Evolutionary conservation across 73 alveolate genomes (phyloP).

Genomic region (Stentor coeruleus): DNA sequence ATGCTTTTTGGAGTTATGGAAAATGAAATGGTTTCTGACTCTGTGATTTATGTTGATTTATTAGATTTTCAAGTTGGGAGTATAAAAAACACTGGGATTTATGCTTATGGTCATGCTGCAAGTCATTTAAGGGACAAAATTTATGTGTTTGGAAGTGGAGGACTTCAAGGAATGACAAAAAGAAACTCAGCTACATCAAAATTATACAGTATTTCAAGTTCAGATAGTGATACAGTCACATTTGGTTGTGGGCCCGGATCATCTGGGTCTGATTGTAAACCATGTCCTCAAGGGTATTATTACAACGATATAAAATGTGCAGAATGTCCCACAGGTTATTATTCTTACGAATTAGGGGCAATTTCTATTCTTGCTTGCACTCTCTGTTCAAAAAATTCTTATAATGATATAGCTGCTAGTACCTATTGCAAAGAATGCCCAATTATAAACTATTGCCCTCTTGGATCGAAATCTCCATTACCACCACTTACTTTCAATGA

Average conservation of each 20-base stretch:
- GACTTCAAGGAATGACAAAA: not conserved
- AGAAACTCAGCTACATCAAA: not conserved
- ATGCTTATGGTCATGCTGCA: not conserved
- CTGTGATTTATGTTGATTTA: too few species aligned
- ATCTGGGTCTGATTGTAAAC: not conserved
- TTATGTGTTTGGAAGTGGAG: not conserved
- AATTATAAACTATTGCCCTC: not conserved
- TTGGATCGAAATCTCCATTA: not conserved
- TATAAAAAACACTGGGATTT: too few species aligned
- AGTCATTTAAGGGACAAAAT: not conserved
- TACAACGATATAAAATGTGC: not conserved
- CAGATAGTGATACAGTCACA: not conserved
- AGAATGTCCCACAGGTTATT: not conserved
- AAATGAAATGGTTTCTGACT: too few species aligned
- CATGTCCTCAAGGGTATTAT: not conserved
- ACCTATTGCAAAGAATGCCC: not conserved
- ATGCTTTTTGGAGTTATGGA: too few species aligned
- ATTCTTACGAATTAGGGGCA: not conserved
- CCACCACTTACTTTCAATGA: not conserved
- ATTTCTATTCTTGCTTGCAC: not conserved
- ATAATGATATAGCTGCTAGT: not conserved
- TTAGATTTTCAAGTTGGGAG: too few species aligned
- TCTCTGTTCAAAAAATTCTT: not conserved
- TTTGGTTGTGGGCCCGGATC: not conserved
- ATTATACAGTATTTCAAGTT: too few species aligned